Base-by-base conservation (phyloP, 192 early-diverging fungal genomes). In the Gryganskiella cystojenkinii region DNA sequence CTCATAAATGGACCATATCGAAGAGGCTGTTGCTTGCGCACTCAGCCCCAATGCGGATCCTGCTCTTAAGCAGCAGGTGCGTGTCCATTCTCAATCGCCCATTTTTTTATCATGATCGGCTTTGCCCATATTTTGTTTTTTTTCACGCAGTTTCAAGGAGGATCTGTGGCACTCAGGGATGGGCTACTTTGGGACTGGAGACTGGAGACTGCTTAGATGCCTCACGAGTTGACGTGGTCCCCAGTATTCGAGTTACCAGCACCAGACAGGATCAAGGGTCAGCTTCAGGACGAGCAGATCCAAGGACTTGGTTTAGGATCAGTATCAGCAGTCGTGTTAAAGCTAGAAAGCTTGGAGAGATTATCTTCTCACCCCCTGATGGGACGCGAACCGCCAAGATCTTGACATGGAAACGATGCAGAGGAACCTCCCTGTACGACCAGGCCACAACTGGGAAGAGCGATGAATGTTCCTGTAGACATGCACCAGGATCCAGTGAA, bases 21-120 rank as follows among this genome's bases (percentile, higher is more conserved):
- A 91, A 82, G 84, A 94, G 80, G 92, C 92, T 20, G 92, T 94
- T 59, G 85, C 87, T 62, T 91, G 84, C 71, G 93, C 95, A 28
- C 82, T 94, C 30, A 91, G 92, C 82, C 93, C 93, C 19, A 71
- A 80, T 30, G 88, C 87, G 17, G 86, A 91, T 67, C 85, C 84
- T 25, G 83, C 81, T 37, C 59, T 94, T 57, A 91, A 92, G 80
- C 69, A 84, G 42, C 93, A 95, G 89, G 92, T 92, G 88, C 70
- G 83, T 72, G 43, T 24, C 34, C 40, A 7, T 43, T 7, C 22
- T 70, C 17, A 2, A 50, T 15, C 56, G 11, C 9, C 30, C 7
- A 28, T 10, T 28, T 56, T 40, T 51, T 61, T 61, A 6, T 17
- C 24, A 3, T 22, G 14, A 20, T 30, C 51, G 17, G 30, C 19